These are phyloP conservation scores for Byssochlamys sp. DNA, from an alignment of 2,329 filamentous ascomycete species.

Conservation along the genomic window DNA sequence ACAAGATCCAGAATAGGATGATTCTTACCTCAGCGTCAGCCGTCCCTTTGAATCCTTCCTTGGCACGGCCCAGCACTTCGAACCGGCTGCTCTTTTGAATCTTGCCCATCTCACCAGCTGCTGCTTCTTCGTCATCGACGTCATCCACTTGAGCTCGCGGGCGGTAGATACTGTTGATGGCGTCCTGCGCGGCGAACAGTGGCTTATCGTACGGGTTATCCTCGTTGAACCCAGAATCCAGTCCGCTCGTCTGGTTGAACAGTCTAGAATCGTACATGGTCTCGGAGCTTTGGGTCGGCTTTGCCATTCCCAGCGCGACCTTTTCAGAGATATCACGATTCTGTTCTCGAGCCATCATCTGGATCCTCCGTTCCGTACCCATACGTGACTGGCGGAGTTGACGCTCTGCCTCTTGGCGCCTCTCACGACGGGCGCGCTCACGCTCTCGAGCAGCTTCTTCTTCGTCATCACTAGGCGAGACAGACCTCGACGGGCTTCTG, in stretches of 20 bases:
- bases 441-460: slow-evolving; percentile 65
- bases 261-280: slow-evolving; percentile 94
- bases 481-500: slow-evolving; percentile 34
- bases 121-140: slow-evolving; percentile 68
- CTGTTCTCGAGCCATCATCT: slow-evolving; percentile 88
- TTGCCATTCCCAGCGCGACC: slow-evolving; percentile 84
- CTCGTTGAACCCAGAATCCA: slow-evolving; percentile 88
- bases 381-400: slow-evolving; percentile 89
- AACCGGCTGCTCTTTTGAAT: slow-evolving; percentile 81
- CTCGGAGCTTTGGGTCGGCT: slow-evolving; percentile 83
- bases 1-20: not conserved
- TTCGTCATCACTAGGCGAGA: slow-evolving; percentile 53
- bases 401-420: slow-evolving; percentile 70
- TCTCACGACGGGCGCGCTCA: slow-evolving; percentile 67
- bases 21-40: slow-evolving; percentile 61
- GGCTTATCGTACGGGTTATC: slow-evolving; percentile 97
- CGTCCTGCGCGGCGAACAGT: slow-evolving; percentile 88
- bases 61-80: slow-evolving; percentile 73
- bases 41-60: slow-evolving; percentile 79
- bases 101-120: slow-evolving; percentile 72
- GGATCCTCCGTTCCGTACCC: slow-evolving; percentile 82
- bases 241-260: slow-evolving; percentile 88
- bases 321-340: slow-evolving; percentile 96
- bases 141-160: slow-evolving; percentile 62
- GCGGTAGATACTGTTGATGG: slow-evolving; percentile 86